Evolutionary conservation across 2,329 filamentous ascomycete genomes (phyloP), one percentile per base, ranked within the genome.

Genomic region (Colletotrichum sidae): DNA sequence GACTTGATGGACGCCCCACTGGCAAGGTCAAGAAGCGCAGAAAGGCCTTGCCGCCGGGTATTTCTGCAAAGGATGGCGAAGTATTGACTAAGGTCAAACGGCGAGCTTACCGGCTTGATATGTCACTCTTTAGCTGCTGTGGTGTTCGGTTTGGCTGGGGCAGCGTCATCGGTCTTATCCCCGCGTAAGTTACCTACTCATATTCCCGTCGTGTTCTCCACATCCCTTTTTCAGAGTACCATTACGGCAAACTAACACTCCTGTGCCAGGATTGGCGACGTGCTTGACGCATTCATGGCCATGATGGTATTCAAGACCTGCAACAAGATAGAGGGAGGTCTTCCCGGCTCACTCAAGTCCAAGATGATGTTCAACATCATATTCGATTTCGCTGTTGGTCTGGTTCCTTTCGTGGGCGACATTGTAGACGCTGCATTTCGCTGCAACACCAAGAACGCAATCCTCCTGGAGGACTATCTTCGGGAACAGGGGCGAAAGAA

Each of bases 131-230:
- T 81, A 94, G 87, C 73, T 87, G 93, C 74, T 87, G 91, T 69
- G 93, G 94, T 47, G 85, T 97, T 65, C 88, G 90, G 63, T 94
- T 98, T 74, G 96, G 96, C 59, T 97, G 94, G 93, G 88, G 92
- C 55, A 92, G 90, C 71, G 86, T 97, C 63, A 92, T 98, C 72
- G 96, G 90, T 12, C 75, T 98, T 8, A 78, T 98, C 59, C 96
- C 96, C 71, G 87, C 87, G 87, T 93, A 85, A 84, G 92, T 86
- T 60, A 11, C 50, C 8, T 6, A n/a, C 15, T 12, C 62, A n/a
- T 45, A 10, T 15, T 34, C 3, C 13, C 15, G 12, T 38, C 41
- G 33, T 8, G 11, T 42, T 15, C 44, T 25, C 49, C 57, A 39
- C 46, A 60, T 45, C 38, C 37, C 37, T 17, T 10, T 35, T 34